Evolutionary conservation across 2,329 filamentous ascomycete species (phyloP).

Genomic region (Cordyceps javanica): DNA sequence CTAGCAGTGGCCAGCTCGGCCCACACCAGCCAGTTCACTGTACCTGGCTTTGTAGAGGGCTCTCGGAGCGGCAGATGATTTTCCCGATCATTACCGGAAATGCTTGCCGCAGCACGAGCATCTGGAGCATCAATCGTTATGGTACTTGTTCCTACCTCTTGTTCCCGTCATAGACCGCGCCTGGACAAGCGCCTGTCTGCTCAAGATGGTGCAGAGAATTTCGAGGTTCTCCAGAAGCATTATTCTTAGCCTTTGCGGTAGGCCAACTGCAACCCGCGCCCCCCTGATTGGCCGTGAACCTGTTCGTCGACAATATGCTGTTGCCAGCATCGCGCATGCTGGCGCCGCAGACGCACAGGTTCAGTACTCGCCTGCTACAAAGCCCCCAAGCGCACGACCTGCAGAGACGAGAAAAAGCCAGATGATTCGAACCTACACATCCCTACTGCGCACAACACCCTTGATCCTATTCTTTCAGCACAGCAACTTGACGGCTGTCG

Average conservation of each 20-base stretch:
- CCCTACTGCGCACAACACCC: conserved; percentile 77
- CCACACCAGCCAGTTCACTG: neutral
- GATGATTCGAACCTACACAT: conserved; percentile 78
- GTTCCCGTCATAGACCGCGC: neutral
- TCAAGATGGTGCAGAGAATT: conserved; percentile 4
- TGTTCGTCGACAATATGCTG: conserved; percentile 4
- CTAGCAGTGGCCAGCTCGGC: neutral
- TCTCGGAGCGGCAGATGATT: conserved; percentile 13
- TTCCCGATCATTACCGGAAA: conserved; percentile 5
- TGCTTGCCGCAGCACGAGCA: neutral
- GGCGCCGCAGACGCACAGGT: conserved; percentile 30
- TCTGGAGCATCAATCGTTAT: neutral
- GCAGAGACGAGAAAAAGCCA: conserved; percentile 88
- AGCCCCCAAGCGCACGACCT: conserved; percentile 82
- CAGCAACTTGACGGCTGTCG: conserved; percentile 63
- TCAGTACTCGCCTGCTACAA: conserved; percentile 56
- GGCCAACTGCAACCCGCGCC: neutral
- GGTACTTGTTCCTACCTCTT: neutral
- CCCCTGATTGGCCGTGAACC: neutral
- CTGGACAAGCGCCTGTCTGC: neutral
- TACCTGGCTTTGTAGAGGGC: neutral
- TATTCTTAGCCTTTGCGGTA: neutral
- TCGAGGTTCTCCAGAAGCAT: neutral
- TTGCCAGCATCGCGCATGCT: conserved; percentile 15
- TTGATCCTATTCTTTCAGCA: conserved; percentile 77